Evolutionary conservation across 805 yeast species (phyloP).

Genomic region (Sungouiozyma intestinalis): DNA sequence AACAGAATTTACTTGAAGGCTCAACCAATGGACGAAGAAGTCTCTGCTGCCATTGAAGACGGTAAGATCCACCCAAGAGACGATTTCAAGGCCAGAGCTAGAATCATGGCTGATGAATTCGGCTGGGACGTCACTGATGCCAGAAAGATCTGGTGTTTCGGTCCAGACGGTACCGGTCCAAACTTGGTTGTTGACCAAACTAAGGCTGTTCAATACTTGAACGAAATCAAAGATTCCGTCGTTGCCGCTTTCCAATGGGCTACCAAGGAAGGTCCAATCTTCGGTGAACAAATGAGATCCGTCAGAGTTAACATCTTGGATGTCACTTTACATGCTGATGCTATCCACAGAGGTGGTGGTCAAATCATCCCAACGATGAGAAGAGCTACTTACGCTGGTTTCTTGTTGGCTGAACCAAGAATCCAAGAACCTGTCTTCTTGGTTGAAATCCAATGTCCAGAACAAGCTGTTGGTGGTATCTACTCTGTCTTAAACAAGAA

Average conservation of each 20-base stretch:
- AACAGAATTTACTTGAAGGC: slow-evolving; percentile 99
- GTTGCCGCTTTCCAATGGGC: slow-evolving; percentile 99
- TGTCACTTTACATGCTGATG: slow-evolving; percentile 99
- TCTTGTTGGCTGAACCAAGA: slow-evolving; percentile 97
- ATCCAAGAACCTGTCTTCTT: slow-evolving; percentile 99
- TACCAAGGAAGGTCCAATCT: slow-evolving; percentile 97
- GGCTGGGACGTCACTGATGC: slow-evolving; percentile 99
- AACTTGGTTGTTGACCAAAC: slow-evolving; percentile 98
- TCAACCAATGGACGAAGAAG: slow-evolving; percentile 92
- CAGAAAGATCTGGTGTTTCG: slow-evolving; percentile 99
- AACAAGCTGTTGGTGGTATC: slow-evolving; percentile 99
- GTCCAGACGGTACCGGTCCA: slow-evolving; percentile 99
- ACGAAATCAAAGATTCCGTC: slow-evolving; percentile 98
- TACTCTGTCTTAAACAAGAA: slow-evolving; percentile 98
- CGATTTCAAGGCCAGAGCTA: slow-evolving; percentile 98
- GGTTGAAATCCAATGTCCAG: slow-evolving; percentile 99
- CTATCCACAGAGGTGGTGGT: slow-evolving; percentile 99
- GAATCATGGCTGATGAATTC: slow-evolving; percentile 96
- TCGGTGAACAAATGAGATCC: slow-evolving; percentile 94
- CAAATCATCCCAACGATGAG: slow-evolving; percentile 99
- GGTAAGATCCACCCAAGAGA: slow-evolving; percentile 93
- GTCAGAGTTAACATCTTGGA: slow-evolving; percentile 96
- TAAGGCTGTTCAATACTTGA: slow-evolving; percentile 98
- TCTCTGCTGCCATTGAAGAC: slow-evolving; percentile 78
- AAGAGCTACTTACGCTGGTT: slow-evolving; percentile 97